Percentiles rank a stretch among this genome's conserved stretches.
These are phyloP conservation scores for Exsudoporus floridanus DNA, from an alignment of 1,284 basidiomycete species.

Conservation along the genomic window DNA sequence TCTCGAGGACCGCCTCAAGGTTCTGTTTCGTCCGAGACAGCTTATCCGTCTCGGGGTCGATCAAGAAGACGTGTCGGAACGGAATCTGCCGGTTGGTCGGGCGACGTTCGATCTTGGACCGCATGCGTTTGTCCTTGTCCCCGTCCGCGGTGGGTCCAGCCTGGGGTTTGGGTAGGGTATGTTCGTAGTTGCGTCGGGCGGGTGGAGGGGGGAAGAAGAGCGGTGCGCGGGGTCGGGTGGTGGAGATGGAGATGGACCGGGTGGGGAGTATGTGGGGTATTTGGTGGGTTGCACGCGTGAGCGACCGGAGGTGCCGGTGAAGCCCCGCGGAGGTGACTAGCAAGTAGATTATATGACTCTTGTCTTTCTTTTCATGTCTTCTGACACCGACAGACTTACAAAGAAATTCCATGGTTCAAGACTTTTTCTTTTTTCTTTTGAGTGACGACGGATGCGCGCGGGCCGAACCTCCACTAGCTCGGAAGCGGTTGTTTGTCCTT, in stretches of 20 bases:
- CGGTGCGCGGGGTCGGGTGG: background rate
- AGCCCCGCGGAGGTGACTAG: background rate
- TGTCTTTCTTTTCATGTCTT: background rate
- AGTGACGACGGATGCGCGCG: background rate
- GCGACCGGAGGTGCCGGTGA: background rate
- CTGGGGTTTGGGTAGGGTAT: background rate
- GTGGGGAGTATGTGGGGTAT: background rate
- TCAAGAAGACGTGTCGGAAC: conserved; percentile 45
- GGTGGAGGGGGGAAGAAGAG: conserved; percentile 4
- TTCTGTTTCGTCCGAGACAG: conserved; percentile 39
- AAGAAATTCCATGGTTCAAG: conserved; percentile 5
- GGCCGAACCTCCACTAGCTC: background rate
- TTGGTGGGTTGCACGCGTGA: background rate
- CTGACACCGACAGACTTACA: conserved; percentile 7
- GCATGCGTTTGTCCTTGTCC: background rate
- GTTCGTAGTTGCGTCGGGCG: conserved; percentile 12
- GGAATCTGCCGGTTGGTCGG: conserved; percentile 39
- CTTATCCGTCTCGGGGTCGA: conserved; percentile 48
- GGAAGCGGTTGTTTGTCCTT: conserved; percentile 28
- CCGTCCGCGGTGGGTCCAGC: background rate
- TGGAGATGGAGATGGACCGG: conserved; percentile 5
- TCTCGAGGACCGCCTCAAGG: conserved; percentile 41
- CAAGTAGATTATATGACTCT: background rate
- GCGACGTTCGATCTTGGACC: conserved; percentile 14
- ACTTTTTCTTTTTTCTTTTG: no score